Conservation (phyloP, 495 filamentous ascomycete species). For the Daldinia childiae region DNA sequence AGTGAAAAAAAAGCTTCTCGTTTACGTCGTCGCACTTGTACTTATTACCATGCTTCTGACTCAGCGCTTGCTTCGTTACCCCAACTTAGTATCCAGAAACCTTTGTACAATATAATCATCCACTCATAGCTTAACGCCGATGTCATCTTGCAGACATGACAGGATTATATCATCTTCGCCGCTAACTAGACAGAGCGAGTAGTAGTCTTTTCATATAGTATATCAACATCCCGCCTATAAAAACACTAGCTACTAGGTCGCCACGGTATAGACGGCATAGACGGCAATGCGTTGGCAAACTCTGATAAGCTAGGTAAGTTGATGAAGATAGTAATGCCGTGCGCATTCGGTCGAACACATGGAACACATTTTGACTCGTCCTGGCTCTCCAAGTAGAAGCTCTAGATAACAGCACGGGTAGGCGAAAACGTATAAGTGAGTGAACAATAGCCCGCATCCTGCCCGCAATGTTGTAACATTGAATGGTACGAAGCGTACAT, state of each 20-base stretch:
- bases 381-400: slow-evolving; percentile 36
- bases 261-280: slow-evolving; percentile 20
- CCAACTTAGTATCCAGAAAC: neutral
- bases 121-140: slow-evolving; percentile 26
- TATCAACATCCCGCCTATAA: slow-evolving; percentile 1
- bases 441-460: slow-evolving; percentile 23
- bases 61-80: slow-evolving; percentile 21
- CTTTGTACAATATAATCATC: slow-evolving; percentile 9
- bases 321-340: slow-evolving; percentile 22
- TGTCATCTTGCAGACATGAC: slow-evolving; percentile 22
- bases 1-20: neutral
- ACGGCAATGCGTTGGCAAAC: slow-evolving; percentile 32
- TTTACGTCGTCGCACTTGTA: neutral
- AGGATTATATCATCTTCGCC: neutral
- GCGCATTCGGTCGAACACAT: slow-evolving; percentile 35
- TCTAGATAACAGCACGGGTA: slow-evolving; percentile 16
- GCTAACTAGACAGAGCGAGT: neutral
- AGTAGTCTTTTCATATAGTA: slow-evolving; percentile 1
- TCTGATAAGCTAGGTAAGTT: slow-evolving; percentile 31
- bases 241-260: slow-evolving; percentile 17
- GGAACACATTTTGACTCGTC: slow-evolving; percentile 23
- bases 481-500: slow-evolving; percentile 9
- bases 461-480: slow-evolving; percentile 25
- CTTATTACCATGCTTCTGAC: slow-evolving; percentile 14
- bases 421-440: slow-evolving; percentile 11